Evolutionary conservation across 2,329 filamentous ascomycete genomes (phyloP), one percentile per base, ranked within the genome.

Genomic region (Claviceps pazoutovae): DNA sequence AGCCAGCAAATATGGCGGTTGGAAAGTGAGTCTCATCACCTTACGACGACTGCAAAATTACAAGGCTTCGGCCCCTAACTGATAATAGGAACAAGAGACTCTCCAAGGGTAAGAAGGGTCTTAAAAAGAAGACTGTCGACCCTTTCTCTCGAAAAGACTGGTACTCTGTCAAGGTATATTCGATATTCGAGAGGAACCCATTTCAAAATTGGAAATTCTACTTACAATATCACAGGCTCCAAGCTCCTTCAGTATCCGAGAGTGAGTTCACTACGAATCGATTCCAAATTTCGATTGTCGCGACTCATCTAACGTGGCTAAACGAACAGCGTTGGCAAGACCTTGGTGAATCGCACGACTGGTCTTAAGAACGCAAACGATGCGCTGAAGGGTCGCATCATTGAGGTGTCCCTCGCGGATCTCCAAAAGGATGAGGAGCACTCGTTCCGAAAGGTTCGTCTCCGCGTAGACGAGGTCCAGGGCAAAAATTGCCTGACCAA

Each of bases 281-380:
- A 5, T 30, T 8, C 26, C 44, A 14, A 50, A n/a, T 16, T 39
- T 7, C 30, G 47, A 23, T 41, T 42, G 51, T 5, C 51, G 42
- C 16, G 34, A 43, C 16, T 21, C 14, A 39, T 39, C 38, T 54
- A 51, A 54, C 39, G 41, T 45, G 46, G 11, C 8, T 45, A 26
- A 37, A 53, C 26, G 26, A 30, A 60, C 61, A 97, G 91, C 84
- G 91, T 97, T 72, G 93, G 93, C 74, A 98, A 98, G 82, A 98
- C 93, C 65, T 86, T 98, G 60, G 93, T 98, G 72, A 98, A 98
- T 86, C 86, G 93, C 68, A 95, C 93, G 66, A 96, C 89, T 66
- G 93, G 93, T 95, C 80, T 98, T 67, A 98, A 97, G 86, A 97
- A 97, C 79, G 93, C 93, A 72, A 98, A 97, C 80, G 93, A 98